Percentiles rank a stretch among this genome's conserved stretches.
Conservation (phyloP, 176 grass and related monocot genomes). For the bread wheat (Triticum aestivum) region DNA sequence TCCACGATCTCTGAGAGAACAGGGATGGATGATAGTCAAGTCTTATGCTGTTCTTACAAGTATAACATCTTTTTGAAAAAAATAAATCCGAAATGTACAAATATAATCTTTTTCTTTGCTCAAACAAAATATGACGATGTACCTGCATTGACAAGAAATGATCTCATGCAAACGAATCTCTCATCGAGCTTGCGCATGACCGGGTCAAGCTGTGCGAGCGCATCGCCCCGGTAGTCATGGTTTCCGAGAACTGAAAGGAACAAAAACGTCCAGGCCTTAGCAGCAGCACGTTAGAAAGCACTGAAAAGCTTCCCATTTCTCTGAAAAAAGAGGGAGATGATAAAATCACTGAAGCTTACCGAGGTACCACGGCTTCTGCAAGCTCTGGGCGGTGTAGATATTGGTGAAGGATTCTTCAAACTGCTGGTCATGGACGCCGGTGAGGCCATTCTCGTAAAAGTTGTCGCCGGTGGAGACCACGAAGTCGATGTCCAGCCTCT, state of each 20-base stretch:
- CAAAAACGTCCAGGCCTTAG: not conserved
- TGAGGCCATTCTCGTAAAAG: conserved; percentile 71
- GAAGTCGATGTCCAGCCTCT: conserved; percentile 70
- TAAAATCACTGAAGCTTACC: conserved; percentile 10
- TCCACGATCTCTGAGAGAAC: conserved; percentile 60
- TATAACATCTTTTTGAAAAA: not conserved
- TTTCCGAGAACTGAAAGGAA: conserved; percentile 69
- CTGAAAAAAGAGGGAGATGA: not conserved
- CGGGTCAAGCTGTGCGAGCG: conserved; percentile 59
- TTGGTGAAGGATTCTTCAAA: conserved; percentile 71
- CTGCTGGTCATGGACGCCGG: conserved; percentile 47
- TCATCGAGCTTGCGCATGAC: conserved; percentile 50
- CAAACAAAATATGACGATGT: not conserved
- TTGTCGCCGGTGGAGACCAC: conserved; percentile 92
- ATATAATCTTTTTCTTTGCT: not conserved
- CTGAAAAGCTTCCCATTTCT: no score
- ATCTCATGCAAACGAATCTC: conserved; percentile 87
- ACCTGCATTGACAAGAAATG: conserved; percentile 76
- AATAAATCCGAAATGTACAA: not conserved
- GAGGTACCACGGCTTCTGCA: conserved; percentile 79
- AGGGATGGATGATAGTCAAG: not conserved
- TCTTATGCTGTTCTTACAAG: not conserved
- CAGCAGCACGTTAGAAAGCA: not conserved
- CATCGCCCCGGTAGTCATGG: conserved; percentile 82
- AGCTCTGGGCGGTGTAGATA: conserved; percentile 69